Evolutionary conservation across 345 rosid species (phyloP), one percentile per base, ranked within the genome.

Genomic region (Passiflora organensis): DNA sequence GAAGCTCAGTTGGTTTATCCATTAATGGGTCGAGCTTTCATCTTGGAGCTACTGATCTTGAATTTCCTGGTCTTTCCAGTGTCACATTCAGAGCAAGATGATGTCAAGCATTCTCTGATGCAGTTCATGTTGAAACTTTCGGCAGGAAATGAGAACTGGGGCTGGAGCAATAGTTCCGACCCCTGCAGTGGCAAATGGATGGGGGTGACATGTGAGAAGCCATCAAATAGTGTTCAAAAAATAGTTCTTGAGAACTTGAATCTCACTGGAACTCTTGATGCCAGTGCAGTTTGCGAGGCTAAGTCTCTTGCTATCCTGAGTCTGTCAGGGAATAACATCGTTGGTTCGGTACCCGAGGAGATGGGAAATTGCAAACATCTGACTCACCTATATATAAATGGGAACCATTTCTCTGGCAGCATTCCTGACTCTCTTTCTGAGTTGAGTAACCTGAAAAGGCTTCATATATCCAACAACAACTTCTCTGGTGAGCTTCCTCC

Each of bases 91-190:
- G 77, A 64, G 34, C 75, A 75, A 16, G 64, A 62, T 32, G 60
- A 53, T 28, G 79, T 73, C 65, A 77, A 48, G 64, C 41, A 32
- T 9, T 67, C 82, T 9, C 52, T 79, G 39, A 64, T 81, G 24
- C 60, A 38, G 44, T 81, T 84, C 78, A 69, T 79, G 77, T 68
- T 56, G 16, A 68, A 67, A 21, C 77, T 84, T 37, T 71, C 85
- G 5, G 65, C 52, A 17, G 80, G 64, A 19, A 74, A 53, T 49
- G 58, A 9, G 4, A 65, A 24, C 6, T 78, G 72, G 74, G 87
- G 82, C 16, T 84, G 91, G 87, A 72, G 66, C 69, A 24, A 22
- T 24, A 64, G 59, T 59, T 76, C 82, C 13, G 85, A 78, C 63
- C 91, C 87, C 45, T 81, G 87, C 69, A 39, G 6, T 20, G 72